Conservation (phyloP, 768 basidiomycete genomes). For the Exsudoporus frostii region DNA sequence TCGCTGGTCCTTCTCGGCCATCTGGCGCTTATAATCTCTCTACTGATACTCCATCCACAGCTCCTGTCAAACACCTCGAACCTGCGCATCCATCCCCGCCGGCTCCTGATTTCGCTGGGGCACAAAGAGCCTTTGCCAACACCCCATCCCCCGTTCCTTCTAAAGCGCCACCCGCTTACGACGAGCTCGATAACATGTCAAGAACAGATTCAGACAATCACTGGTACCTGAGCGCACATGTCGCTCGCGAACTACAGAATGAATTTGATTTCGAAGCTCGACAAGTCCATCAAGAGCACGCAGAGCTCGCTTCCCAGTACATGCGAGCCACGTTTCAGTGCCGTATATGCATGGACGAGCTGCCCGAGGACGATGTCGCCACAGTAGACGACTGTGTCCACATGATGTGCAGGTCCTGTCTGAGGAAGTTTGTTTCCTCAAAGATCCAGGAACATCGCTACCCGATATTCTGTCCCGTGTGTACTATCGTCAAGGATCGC, state of each 20-base stretch:
- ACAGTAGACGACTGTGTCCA: constrained; percentile 48
- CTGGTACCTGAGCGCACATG: constrained; percentile 4
- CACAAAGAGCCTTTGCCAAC: constrained; percentile 23
- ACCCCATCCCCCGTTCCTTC: constrained; percentile 18
- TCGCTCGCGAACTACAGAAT: constrained; percentile 34
- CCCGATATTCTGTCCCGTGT: constrained; percentile 62
- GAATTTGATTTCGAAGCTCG: constrained; percentile 41
- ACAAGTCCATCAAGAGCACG: constrained; percentile 34
- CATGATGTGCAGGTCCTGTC: constrained; percentile 51
- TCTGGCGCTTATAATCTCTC: not conserved
- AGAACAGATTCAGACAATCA: not conserved
- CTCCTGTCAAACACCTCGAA: not conserved
- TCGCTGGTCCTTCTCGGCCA: constrained; percentile 21
- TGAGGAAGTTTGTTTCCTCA: constrained; percentile 40
- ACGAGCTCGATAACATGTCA: constrained; percentile 6
- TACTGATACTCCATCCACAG: not conserved
- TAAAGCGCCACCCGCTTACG: constrained; percentile 1
- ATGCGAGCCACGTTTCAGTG: constrained; percentile 46
- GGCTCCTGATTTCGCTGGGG: not conserved
- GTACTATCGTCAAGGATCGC: constrained; percentile 32
- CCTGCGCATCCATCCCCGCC: not conserved
- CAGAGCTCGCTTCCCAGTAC: constrained; percentile 24
- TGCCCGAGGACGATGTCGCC: constrained; percentile 41
- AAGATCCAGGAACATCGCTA: constrained; percentile 52
- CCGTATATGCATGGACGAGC: constrained; percentile 52